These are phyloP conservation scores for Lasiodiplodia gonubiensis DNA, from an alignment of 2,329 filamentous ascomycete species.

Conservation along the genomic window DNA sequence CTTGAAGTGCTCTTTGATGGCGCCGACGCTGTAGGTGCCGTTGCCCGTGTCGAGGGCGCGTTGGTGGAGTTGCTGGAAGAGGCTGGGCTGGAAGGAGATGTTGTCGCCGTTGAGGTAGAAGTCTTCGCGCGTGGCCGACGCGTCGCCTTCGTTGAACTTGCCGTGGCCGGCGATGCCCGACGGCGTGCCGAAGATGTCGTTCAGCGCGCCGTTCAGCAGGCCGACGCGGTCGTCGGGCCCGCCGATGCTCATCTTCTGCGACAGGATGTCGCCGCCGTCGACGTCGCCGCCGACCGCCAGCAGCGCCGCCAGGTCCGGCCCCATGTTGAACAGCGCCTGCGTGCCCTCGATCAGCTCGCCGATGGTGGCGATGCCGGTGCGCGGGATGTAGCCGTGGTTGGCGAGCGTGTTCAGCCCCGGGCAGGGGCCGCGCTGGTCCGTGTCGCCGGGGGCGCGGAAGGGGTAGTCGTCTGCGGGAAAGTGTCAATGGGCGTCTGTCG, in stretches of 20 bases:
- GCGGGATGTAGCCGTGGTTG: slow-evolving; percentile 50
- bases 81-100: slow-evolving; percentile 12
- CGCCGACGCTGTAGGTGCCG: slow-evolving; percentile 34
- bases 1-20: slow-evolving; percentile 35
- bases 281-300: slow-evolving; percentile 33
- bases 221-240: slow-evolving; percentile 33
- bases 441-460: slow-evolving; percentile 34
- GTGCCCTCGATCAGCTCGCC: slow-evolving; percentile 43
- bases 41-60: slow-evolving; percentile 33
- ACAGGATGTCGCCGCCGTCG: slow-evolving; percentile 30
- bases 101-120: slow-evolving; percentile 29
- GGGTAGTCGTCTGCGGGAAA: slow-evolving; percentile 33
- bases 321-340: slow-evolving; percentile 47
- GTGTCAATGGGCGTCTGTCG: neutral
- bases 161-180: slow-evolving; percentile 33
- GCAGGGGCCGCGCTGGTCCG: slow-evolving; percentile 45
- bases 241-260: slow-evolving; percentile 35
- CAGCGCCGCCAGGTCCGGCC: slow-evolving; percentile 41
- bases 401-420: slow-evolving; percentile 50
- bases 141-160: slow-evolving; percentile 32
- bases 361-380: slow-evolving; percentile 46
- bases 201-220: slow-evolving; percentile 28
- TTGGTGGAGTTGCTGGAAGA: slow-evolving; percentile 34
- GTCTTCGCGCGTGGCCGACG: slow-evolving; percentile 33
- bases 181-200: slow-evolving; percentile 32